Evolutionary conservation across 164 flowering plant species (phyloP), one percentile per base, ranked within the genome.

Genomic region (Magnolia kwangsiensis): DNA sequence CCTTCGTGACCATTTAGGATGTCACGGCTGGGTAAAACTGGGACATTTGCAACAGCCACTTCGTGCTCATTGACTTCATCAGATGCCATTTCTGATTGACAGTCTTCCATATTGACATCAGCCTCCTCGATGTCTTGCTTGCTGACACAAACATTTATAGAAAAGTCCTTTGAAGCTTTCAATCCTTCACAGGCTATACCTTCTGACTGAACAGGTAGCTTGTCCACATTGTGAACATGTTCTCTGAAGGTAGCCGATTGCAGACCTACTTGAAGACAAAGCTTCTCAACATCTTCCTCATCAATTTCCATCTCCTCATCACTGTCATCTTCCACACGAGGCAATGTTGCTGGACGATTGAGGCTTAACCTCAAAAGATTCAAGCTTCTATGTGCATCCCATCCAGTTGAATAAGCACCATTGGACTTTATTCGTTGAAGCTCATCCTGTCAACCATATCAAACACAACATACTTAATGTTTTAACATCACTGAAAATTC

Each of bases 281-380:
- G 82, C 78, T 70, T 85, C 74, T 92, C 93, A 75, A 88, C 92
- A 71, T 87, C 92, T 79, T 90, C 91, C 80, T 94, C 98, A 73
- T 88, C 94, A 75, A 96, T 92, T 82, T 96, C 98, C 99, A 96
- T 96, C 81, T 87, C 97, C 82, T 87, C 93, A 83, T 96, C 98
- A 78, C 98, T 86, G 70, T 96, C 99, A 66, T 90, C 92, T 80
- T 92, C 99, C 49, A 86, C 79, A 80, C 78, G 88, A 74, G 90
- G 86, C 74, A 90, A 80, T 75, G 86, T 74, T 87, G 83, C 83
- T 6, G 97, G 97, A 76, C 82, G 91, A 81, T 72, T 71, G 51
- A 94, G 91, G 80, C 98, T 93, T 78, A 86, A 79, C 82, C 89
- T 93, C 49, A 96, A 84, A 14, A 94, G 84, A 84, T 85, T 89